Percentiles rank a stretch among this genome's conserved stretches.
Conservation (phyloP, 257 asterid genomes). For the Phtheirospermum japonicum region DNA sequence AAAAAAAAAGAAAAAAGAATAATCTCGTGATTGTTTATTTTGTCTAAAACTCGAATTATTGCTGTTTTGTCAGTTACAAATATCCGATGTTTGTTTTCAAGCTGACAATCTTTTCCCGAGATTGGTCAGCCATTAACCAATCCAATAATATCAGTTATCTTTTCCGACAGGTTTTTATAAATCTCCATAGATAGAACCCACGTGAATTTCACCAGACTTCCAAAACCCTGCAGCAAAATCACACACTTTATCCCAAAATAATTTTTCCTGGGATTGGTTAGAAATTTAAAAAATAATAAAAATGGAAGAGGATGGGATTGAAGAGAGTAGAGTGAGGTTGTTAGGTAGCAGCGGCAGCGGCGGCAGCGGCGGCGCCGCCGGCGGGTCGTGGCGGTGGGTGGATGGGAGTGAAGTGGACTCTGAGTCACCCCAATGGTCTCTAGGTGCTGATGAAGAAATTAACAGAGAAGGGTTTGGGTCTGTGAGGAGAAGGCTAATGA, state of each 20-base stretch:
- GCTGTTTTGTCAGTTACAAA: too few relatives aligned
- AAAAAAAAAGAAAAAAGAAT: too few relatives aligned
- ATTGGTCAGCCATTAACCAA: not conserved
- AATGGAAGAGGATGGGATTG: constrained; percentile 67
- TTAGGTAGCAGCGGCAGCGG: constrained; percentile 39
- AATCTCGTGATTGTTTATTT: too few relatives aligned
- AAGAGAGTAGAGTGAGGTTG: constrained; percentile 59
- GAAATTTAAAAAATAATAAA: not conserved
- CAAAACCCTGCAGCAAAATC: not conserved
- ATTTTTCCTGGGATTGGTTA: constrained; percentile 19
- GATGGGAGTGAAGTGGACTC: constrained; percentile 95
- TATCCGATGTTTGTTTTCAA: not conserved
- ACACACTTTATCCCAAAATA: not conserved
- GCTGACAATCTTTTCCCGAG: constrained; percentile 2
- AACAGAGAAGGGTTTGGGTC: constrained; percentile 56
- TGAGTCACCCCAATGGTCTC: constrained; percentile 56
- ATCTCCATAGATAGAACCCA: constrained; percentile 9
- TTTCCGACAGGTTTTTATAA: not conserved
- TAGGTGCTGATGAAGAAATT: constrained; percentile 38
- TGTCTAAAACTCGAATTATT: too few relatives aligned
- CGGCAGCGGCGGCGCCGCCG: constrained; percentile 41
- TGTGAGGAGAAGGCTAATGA: constrained; percentile 69
- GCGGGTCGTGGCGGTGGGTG: constrained; percentile 74
- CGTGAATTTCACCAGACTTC: not conserved
- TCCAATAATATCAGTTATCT: constrained; percentile 20